A percentile compares a stretch with the other conserved stretches of the same genome.
Conservation (phyloP, 78 protist genomes). For the Dictyostelium firmibasis region DNA sequence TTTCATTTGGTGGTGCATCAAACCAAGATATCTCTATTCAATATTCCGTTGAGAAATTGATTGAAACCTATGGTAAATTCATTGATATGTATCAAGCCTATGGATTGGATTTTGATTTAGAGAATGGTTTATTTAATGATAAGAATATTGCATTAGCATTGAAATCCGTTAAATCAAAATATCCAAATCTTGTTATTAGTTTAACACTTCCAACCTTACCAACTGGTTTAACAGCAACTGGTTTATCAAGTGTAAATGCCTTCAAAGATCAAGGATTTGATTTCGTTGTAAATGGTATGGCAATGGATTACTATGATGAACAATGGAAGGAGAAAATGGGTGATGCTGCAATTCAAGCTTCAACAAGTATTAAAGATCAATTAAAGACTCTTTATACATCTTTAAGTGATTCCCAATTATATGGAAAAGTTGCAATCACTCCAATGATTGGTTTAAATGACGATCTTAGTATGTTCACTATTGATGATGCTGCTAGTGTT, state of each 20-base stretch:
- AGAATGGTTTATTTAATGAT: background rate
- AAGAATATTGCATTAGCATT: background rate
- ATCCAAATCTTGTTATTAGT: background rate
- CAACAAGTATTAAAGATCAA: background rate
- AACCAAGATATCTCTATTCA: background rate
- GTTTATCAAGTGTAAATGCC: background rate
- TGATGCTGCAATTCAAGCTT: background rate
- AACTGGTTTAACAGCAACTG: background rate
- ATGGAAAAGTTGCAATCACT: background rate
- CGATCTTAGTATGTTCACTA: background rate
- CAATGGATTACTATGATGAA: background rate
- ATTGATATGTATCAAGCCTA: background rate
- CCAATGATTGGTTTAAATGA: slow-evolving; percentile 22
- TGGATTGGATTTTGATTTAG: slow-evolving; percentile 15
- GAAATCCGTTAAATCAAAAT: background rate
- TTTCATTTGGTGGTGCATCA: background rate
- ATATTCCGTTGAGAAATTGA: background rate
- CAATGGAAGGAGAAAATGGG: background rate
- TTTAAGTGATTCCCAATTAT: background rate
- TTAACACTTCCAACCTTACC: background rate
- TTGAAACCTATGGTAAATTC: background rate
- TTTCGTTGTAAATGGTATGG: background rate
- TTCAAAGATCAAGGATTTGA: background rate
- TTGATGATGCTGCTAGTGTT: background rate
- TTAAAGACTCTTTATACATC: background rate